These are phyloP conservation scores for Kwoniella botswanensis DNA, from an alignment of 768 basidiomycete genomes.

Conservation along the genomic window DNA sequence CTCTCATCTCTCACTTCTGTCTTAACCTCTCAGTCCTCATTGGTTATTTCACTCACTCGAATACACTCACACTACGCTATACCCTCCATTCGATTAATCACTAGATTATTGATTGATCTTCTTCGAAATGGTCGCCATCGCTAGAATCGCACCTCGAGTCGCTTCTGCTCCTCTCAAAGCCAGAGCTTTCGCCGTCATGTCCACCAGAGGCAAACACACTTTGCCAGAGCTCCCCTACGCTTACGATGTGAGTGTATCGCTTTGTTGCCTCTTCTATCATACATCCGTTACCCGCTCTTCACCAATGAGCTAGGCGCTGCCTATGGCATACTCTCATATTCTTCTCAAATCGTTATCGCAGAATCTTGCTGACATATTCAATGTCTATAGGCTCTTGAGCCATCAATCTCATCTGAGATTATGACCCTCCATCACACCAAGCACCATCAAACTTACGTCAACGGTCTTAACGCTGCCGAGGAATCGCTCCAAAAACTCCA, in stretches of 20 bases:
- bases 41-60: neutral
- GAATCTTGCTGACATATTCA: neutral
- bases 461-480: constrained; percentile 88
- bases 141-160: constrained; percentile 26
- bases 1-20: neutral
- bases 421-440: constrained; percentile 94
- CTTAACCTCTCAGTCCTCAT: constrained; percentile 18
- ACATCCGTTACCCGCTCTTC: neutral
- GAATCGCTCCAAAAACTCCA: constrained; percentile 67
- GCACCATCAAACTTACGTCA: constrained; percentile 95
- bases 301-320: neutral
- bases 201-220: constrained; percentile 65
- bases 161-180: constrained; percentile 18
- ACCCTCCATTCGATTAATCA: neutral
- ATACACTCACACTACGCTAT: neutral
- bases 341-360: neutral
- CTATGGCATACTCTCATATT: neutral
- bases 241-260: constrained; percentile 67
- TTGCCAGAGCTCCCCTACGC: constrained; percentile 77
- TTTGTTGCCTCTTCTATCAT: neutral
- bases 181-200: constrained; percentile 20
- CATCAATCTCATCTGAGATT: constrained; percentile 88
- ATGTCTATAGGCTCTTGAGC: constrained; percentile 72
- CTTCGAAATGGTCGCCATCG: constrained; percentile 27
- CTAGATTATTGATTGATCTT: neutral